Base-by-base conservation (phyloP, 305 asterid genomes). In the Withania somnifera region DNA sequence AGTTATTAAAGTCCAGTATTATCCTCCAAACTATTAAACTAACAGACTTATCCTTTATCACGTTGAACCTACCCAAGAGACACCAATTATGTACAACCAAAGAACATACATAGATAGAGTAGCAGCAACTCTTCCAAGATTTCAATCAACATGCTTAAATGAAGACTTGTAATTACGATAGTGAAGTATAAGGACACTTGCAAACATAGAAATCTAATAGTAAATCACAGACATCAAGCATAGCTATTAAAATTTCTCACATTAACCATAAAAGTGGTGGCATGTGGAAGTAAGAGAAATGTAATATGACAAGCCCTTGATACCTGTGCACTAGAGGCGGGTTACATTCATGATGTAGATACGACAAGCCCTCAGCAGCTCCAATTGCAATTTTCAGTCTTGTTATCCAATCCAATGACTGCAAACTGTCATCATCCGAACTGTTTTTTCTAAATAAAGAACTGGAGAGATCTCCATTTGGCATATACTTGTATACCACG, bases 261-360 rank as follows among this genome's bases (percentile, higher is more conserved):
- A 81, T 69, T 75, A 79, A 45, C 34, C 66, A 52, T 28, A 58
- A 67, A 14, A 11, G 15, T n/a, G 77, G 50, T 24, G 22, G 58
- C 47, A 77, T 52, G 5, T 28, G 76, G 61, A 79, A 79, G 63
- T 45, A 58, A 42, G n/a, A 61, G 40, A 58, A 79, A 50, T 80
- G 63, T 32, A 63, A 36, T 52, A 57, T 32, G 61, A 52, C n/a
- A 63, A 84, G 78, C 64, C 26, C 38, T 53, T 78, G 24, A 78
- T 92, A 95, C 99, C 94, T 89, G 86, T 91, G 94, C 83, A 91
- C 94, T 45, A 88, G 84, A 68, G 94, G 93, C 10, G 94, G 91
- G n/a, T 77, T 83, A 68, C 93, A 91, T 78, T 91, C 94, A 83
- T 91, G 91, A 80, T 91, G 94, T 14, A 91, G 89, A 85, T 83